Conservation (phyloP, 2,329 filamentous ascomycete species). For the Cryphonectria carpinicola region DNA sequence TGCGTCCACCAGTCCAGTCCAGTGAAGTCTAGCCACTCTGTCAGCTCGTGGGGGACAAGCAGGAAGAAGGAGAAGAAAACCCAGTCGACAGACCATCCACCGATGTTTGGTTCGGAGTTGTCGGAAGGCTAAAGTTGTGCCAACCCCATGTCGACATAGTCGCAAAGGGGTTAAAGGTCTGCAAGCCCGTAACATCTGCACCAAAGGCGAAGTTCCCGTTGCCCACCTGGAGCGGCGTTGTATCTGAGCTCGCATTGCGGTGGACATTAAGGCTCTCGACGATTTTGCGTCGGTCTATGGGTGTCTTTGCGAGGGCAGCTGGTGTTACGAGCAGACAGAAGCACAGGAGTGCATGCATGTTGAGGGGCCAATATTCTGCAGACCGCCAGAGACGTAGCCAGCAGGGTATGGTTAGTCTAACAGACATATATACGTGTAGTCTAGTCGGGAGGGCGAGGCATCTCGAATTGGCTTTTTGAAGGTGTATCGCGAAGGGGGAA, state of each 20-base stretch:
- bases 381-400: neutral
- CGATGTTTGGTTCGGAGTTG: constrained; percentile 42
- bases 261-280: constrained; percentile 50
- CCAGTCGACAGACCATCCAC: constrained; percentile 36
- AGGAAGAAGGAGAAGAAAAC: neutral
- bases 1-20: constrained; percentile 50
- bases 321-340: constrained; percentile 4
- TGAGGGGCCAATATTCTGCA: neutral
- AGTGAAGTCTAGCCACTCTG: constrained; percentile 40
- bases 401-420: too few relatives aligned
- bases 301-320: constrained; percentile 28
- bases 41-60: constrained; percentile 20
- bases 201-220: constrained; percentile 55
- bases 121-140: constrained; percentile 54
- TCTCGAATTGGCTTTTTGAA: neutral
- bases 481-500: neutral
- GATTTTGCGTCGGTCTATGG: constrained; percentile 40
- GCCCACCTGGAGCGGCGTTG: constrained; percentile 56
- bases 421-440: neutral
- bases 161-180: constrained; percentile 51
- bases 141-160: constrained; percentile 54
- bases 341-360: constrained; percentile 12
- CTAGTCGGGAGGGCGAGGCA: neutral
- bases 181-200: constrained; percentile 51
- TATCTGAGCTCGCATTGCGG: constrained; percentile 51